Evolutionary conservation across 352 stramenopile genomes (phyloP), one percentile per base, ranked within the genome.

Genomic region (Globisporangium sylvaticum): DNA sequence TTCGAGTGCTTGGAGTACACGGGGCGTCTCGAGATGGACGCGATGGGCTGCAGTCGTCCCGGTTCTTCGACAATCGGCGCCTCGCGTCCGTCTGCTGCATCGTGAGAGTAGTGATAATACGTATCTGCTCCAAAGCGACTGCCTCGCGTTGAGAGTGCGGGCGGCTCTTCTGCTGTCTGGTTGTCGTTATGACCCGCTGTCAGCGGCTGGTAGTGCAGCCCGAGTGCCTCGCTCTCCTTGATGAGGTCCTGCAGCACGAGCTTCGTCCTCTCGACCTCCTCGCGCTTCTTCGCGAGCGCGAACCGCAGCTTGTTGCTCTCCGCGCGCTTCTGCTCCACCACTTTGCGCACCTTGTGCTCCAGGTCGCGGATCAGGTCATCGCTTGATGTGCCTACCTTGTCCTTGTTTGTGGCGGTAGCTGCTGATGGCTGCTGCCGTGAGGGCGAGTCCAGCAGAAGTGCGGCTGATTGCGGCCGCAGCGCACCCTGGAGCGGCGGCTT

Each of bases 1-100:
- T 94, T 94, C 15, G 84, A 90, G 69, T 90, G 82, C 65, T 95
- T 95, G 10, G 87, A 86, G 71, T 95, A 94, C 64, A 95, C 74
- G 0, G 85, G 87, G 3, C 87, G 80, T 15, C 87, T 75, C 15
- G 85, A 94, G 52, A 94, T 88, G 14, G 86, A 90, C 3, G 74
- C 70, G 29, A 95, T 91, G 18, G 84, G 79, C 67, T 95, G 76
- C 25, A 93, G 63, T 0, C 84, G 82, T 3, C 80, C 79, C 1
- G 71, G 66, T 53, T 91, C 78, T 14, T 90, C 77, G 32, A 79
- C 46, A 4, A 85, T 76, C 27, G 72, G 69, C 18, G 64, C 59
- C 12, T 54, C 29, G 15, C 39, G 42, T 50, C 42, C 42, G 8
- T 50, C 18, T 10, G 42, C 18, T 50, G 42, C 42, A 22, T 57